These are phyloP conservation scores for Curvularia sp. DNA, from an alignment of 2,329 filamentous ascomycete species.

Conservation along the genomic window DNA sequence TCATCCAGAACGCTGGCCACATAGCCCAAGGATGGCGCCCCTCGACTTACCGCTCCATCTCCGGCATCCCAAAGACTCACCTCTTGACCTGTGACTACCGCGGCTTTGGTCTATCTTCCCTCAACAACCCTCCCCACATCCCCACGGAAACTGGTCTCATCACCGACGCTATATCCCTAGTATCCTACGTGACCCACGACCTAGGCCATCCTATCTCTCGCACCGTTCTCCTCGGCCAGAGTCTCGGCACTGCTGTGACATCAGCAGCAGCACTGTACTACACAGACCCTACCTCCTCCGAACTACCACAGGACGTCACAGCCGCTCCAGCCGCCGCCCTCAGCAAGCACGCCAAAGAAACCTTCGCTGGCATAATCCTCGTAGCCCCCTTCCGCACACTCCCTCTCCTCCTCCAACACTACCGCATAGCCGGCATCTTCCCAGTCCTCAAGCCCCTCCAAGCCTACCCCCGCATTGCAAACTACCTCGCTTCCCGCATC, in stretches of 20 bases:
- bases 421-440: constrained; percentile 77
- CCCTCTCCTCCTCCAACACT: constrained; percentile 74
- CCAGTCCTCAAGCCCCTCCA: constrained; percentile 80
- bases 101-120: constrained; percentile 82
- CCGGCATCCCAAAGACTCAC: constrained; percentile 73
- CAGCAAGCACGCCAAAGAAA: neutral
- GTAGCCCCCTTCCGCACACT: constrained; percentile 81
- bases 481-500: constrained; percentile 67
- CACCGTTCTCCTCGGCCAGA: constrained; percentile 85
- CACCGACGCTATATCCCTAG: constrained; percentile 74
- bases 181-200: constrained; percentile 73
- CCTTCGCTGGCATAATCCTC: constrained; percentile 79
- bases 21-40: constrained; percentile 80
- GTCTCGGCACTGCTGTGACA: constrained; percentile 84
- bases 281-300: constrained; percentile 48
- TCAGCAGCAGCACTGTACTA: constrained; percentile 77
- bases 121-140: constrained; percentile 54
- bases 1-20: constrained; percentile 77
- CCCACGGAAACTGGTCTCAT: constrained; percentile 84
- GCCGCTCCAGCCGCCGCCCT: too few species aligned
- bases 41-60: constrained; percentile 76
- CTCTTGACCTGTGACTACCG: constrained; percentile 91
- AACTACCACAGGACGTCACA: constrained; percentile 42
- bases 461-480: constrained; percentile 68
- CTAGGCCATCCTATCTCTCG: constrained; percentile 70